phyloP scores from a whole-genome alignment of 2,329 filamentous ascomycete species.

The Myriosclerotinia duriaeana region DNA sequence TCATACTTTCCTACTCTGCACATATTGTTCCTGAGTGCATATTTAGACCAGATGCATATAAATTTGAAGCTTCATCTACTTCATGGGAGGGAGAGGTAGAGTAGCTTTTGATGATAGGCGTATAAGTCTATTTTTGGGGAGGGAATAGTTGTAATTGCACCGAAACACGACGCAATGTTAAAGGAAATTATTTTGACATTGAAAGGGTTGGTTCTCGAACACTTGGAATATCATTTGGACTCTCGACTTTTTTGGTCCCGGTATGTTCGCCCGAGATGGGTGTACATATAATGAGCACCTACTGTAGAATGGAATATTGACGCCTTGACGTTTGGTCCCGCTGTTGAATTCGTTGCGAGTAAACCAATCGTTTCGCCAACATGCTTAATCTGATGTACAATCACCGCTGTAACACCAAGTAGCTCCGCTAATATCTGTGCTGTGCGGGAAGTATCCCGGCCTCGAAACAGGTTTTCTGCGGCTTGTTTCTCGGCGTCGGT shows the following conservation, averaged over 20 bases:
- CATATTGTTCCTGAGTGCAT: too few species aligned
- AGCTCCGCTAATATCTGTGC: conserved; percentile 52
- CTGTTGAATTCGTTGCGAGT: conserved; percentile 51
- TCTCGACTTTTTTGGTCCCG: conserved; percentile 10
- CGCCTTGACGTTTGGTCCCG: conserved; percentile 37
- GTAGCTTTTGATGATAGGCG: too few species aligned
- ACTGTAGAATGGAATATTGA: not conserved
- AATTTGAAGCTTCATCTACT: too few species aligned
- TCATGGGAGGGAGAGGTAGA: too few species aligned
- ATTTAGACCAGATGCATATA: too few species aligned
- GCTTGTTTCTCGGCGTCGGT: conserved; percentile 53
- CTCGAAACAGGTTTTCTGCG: conserved; percentile 53
- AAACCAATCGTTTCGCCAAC: conserved; percentile 55
- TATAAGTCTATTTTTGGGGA: too few species aligned
- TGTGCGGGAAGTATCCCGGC: conserved; percentile 46
- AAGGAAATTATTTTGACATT: too few species aligned
- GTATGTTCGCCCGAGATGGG: conserved; percentile 7
- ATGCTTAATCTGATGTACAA: conserved; percentile 47
- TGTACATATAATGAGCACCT: not conserved
- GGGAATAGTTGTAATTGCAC: too few species aligned
- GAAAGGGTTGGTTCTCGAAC: not conserved
- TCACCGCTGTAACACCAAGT: conserved; percentile 51
- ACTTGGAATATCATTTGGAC: not conserved
- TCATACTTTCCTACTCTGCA: too few species aligned
- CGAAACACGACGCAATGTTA: too few species aligned